phyloP scores from a whole-genome alignment of 148 eudicot genomes.

The Pouteria glomerata region DNA sequence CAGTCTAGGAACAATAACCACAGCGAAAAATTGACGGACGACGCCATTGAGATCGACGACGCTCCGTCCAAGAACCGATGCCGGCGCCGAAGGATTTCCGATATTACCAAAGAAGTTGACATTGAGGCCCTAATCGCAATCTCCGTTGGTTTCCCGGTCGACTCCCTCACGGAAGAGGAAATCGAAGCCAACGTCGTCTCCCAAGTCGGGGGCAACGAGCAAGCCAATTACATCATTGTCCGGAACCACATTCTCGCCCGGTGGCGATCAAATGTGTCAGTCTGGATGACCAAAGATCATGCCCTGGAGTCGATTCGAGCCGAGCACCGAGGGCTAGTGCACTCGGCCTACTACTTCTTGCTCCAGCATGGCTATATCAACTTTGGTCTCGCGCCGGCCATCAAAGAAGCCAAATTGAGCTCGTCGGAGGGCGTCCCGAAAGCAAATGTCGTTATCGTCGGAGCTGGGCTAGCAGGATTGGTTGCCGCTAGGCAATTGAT shows the following conservation, averaged over 20 bases:
- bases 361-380: constrained; percentile 77
- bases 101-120: constrained; percentile 43
- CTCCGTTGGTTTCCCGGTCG: constrained; percentile 87
- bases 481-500: constrained; percentile 73
- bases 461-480: constrained; percentile 83
- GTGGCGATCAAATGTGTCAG: constrained; percentile 67
- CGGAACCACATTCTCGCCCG: constrained; percentile 70
- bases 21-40: constrained; percentile 8
- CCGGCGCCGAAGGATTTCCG: constrained; percentile 47
- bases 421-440: constrained; percentile 9
- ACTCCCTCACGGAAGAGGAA: constrained; percentile 85
- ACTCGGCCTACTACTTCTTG: constrained; percentile 55
- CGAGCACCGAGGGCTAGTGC: constrained; percentile 47
- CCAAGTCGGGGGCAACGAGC: constrained; percentile 43
- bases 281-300: constrained; percentile 45
- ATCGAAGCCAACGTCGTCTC: constrained; percentile 60
- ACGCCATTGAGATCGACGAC: constrained; percentile 11
- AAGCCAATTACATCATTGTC: constrained; percentile 56
- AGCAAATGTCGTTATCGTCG: constrained; percentile 54
- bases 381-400: constrained; percentile 63
- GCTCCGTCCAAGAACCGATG: constrained; percentile 25
- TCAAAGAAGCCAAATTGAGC: constrained; percentile 24
- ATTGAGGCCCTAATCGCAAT: constrained; percentile 78
- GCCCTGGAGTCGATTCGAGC: constrained; percentile 42
- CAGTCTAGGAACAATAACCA: constrained; percentile 28